A percentile compares a stretch with the other conserved stretches of the same genome.
Conservation (phyloP, 345 rosid species). For the Syzygium oleosum region DNA sequence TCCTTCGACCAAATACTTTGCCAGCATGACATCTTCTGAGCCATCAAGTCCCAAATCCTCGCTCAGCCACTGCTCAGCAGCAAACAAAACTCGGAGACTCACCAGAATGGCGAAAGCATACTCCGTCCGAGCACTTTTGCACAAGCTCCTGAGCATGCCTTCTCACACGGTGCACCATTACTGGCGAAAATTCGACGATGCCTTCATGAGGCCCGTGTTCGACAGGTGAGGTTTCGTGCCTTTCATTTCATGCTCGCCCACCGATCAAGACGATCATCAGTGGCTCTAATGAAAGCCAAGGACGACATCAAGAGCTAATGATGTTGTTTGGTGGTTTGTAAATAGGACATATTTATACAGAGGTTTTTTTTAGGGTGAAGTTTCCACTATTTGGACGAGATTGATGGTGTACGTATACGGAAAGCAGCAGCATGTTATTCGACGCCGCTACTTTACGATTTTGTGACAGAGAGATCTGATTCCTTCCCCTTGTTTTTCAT, state of each 20-base stretch:
- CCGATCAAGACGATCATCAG: background rate
- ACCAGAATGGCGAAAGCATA: background rate
- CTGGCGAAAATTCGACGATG: conserved; percentile 25
- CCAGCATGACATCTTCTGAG: conserved; percentile 5
- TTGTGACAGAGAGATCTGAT: background rate
- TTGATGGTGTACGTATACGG: background rate
- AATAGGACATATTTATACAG: background rate
- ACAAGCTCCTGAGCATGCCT: conserved; percentile 20
- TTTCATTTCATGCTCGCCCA: conserved; percentile 19
- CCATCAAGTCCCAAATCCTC: conserved; percentile 21
- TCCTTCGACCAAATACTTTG: conserved; percentile 4
- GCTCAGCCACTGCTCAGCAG: conserved; percentile 11
- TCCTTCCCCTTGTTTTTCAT: background rate
- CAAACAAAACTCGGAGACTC: background rate
- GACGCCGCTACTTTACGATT: background rate
- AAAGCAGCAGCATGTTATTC: background rate
- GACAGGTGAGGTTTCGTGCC: conserved; percentile 27
- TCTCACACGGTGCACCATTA: conserved; percentile 20
- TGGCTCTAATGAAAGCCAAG: background rate
- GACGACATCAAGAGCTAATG: too few relatives aligned
- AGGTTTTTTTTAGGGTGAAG: background rate
- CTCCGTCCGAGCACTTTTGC: conserved; percentile 1
- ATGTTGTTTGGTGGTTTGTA: background rate
- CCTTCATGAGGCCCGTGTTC: conserved; percentile 29
- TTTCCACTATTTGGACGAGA: background rate